These are phyloP conservation scores for Colletotrichum somersetense DNA, from an alignment of 2,329 filamentous ascomycete genomes.

Conservation along the genomic window DNA sequence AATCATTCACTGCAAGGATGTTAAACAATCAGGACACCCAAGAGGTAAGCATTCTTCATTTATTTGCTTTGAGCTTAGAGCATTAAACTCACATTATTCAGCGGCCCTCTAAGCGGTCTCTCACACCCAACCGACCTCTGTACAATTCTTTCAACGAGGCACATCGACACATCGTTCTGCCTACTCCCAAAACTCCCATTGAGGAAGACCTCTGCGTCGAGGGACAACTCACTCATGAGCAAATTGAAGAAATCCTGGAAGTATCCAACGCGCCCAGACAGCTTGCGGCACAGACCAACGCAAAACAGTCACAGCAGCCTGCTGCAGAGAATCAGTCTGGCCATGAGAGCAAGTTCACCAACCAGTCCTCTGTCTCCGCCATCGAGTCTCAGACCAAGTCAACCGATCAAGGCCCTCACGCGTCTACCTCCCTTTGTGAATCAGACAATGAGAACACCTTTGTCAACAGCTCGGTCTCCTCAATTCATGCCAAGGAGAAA, in stretches of 20 bases:
- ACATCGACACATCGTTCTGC: constrained; percentile 35
- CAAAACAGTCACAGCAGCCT: neutral
- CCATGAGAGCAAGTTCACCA: constrained; percentile 4
- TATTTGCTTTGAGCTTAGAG: neutral
- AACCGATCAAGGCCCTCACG: constrained; percentile 1
- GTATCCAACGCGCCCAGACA: constrained; percentile 5
- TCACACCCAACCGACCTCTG: constrained; percentile 38
- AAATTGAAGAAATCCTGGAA: constrained; percentile 31
- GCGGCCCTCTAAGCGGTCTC: constrained; percentile 31
- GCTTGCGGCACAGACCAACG: neutral
- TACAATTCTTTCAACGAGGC: constrained; percentile 39
- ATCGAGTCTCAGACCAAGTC: constrained; percentile 14
- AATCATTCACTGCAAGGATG: constrained; percentile 1
- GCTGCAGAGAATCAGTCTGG: neutral
- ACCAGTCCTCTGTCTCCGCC: constrained; percentile 3
- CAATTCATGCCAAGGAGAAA: neutral
- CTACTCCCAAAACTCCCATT: constrained; percentile 13
- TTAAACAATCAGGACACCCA: neutral
- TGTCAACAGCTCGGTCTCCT: constrained; percentile 19
- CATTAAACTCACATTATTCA: constrained; percentile 4
- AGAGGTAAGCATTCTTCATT: constrained; percentile 4
- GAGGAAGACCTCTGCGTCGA: constrained; percentile 13
- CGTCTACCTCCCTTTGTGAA: neutral
- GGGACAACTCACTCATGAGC: constrained; percentile 22
- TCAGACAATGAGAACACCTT: constrained; percentile 29